Evolutionary conservation across 139 green algal species (phyloP).

Genomic region (Closterium sp.): DNA sequence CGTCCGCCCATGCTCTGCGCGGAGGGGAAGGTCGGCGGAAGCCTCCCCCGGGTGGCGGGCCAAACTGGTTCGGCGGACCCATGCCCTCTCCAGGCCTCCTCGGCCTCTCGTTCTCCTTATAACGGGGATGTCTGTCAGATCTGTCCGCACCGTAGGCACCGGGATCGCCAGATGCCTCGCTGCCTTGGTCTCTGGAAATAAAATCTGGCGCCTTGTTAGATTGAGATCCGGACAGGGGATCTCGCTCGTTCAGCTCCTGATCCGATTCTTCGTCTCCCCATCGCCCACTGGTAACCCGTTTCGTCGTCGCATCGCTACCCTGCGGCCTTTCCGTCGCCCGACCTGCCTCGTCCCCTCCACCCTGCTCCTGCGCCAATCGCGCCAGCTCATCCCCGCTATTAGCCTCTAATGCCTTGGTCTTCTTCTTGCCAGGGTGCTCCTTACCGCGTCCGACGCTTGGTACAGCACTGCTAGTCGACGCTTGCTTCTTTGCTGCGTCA

Average conservation of each 20-base stretch:
- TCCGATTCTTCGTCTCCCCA: background rate
- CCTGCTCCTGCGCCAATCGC: background rate
- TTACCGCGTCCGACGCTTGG: background rate
- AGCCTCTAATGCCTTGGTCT: background rate
- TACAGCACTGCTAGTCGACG: background rate
- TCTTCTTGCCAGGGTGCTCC: background rate
- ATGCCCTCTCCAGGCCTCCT: background rate
- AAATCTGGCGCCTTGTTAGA: background rate
- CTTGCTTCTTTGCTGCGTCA: background rate
- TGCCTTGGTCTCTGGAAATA: background rate
- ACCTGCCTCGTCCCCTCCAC: background rate
- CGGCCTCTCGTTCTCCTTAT: background rate
- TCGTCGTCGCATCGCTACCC: background rate
- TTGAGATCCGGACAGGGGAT: background rate
- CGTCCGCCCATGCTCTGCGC: background rate
- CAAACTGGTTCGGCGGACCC: background rate
- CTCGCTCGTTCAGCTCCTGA: background rate
- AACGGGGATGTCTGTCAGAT: background rate
- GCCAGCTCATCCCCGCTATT: background rate
- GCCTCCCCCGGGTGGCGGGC: background rate
- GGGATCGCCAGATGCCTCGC: background rate
- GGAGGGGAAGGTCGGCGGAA: background rate
- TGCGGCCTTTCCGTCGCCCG: background rate
- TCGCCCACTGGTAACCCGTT: background rate
- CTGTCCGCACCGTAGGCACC: background rate